Base-by-base conservation (phyloP, 177 flowering plant species). In the Vitis hybrid region DNA sequence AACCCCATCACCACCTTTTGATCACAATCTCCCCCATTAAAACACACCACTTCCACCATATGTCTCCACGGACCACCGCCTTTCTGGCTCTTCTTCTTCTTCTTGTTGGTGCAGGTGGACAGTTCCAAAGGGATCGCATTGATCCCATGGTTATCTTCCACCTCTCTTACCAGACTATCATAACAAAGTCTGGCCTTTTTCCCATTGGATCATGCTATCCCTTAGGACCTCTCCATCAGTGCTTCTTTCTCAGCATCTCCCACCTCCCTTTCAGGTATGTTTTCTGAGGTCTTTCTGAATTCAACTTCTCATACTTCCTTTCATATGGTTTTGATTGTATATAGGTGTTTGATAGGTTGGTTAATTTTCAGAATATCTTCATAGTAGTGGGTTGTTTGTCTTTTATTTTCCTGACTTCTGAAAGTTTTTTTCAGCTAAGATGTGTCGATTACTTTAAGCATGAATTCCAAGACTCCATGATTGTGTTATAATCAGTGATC, bases 51-150 rank as follows among this genome's bases (percentile, higher is more conserved):
- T 13, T 15, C 17, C 8, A 14, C 7, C 17, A 14, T 6, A 6
- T 14, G 5, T 54, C 17, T 52, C n/a, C n/a, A 24, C 4, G 28
- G 28, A 24, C 28, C 28, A 24, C 28, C 28, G 28, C 28, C 28
- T 24, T 24, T 24, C 28, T 24, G 0, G 28, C 4, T 24, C n/a
- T 0, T 52, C 13, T 52, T 52, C n/a, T 52, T 52, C 6, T 53
- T 59, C 52, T 38, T 64, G 18, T 59, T 80, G 77, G 78, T 71
- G 85, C 79, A 73, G 85, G 67, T 82, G 84, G 80, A 80, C 73
- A 73, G 71, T 71, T 84, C 87, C 87, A 84, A 84, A 84, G 87
- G 87, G 87, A 84, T 84, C 87, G 87, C 87, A 84, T 84, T 84
- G 87, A 82, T 82, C 79, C 17, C 17, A 14, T 15, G 28, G 28